These are phyloP conservation scores for Cryoendolithus antarcticus DNA, from an alignment of 2,329 filamentous ascomycete species.

Conservation along the genomic window DNA sequence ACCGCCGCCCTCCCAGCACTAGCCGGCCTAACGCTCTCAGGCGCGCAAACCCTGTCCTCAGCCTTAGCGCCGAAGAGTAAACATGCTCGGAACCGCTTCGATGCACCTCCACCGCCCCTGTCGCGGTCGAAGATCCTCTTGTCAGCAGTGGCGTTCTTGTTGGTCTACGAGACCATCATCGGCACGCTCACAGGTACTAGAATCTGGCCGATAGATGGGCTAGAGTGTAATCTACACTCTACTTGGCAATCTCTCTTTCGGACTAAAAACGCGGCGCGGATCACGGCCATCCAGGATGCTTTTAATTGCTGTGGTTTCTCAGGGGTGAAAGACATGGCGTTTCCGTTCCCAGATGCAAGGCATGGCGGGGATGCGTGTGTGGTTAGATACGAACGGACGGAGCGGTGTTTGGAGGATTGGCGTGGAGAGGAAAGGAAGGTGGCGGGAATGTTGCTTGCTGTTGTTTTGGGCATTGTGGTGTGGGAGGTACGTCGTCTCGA, in stretches of 20 bases:
- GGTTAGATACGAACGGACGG: constrained; percentile 33
- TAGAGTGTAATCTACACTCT: constrained; percentile 44
- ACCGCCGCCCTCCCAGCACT: constrained; percentile 31
- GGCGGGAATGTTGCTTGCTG: constrained; percentile 43
- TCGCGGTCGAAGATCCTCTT: constrained; percentile 23
- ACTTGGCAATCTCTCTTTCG: constrained; percentile 45
- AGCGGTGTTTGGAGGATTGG: constrained; percentile 45
- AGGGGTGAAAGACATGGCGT: constrained; percentile 46
- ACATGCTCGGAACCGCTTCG: constrained; percentile 3
- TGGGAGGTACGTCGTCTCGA: constrained; percentile 38
- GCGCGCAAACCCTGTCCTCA: constrained; percentile 16
- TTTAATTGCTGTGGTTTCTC: constrained; percentile 56
- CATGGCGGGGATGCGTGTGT: constrained; percentile 30
- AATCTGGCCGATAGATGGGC: constrained; percentile 24
- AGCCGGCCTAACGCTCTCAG: constrained; percentile 28
- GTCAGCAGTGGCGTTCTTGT: constrained; percentile 26
- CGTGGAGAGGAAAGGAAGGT: constrained; percentile 40
- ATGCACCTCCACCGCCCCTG: constrained; percentile 18
- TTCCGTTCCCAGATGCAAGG: constrained; percentile 42
- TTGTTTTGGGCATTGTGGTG: constrained; percentile 41
- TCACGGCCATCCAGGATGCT: constrained; percentile 51
- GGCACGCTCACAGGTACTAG: constrained; percentile 35
- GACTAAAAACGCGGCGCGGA: constrained; percentile 36
- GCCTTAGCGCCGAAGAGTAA: background rate
- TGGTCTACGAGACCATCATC: constrained; percentile 28